Conservation (phyloP, 2,329 filamentous ascomycete genomes). For the Thielaviopsis ethacetica region DNA sequence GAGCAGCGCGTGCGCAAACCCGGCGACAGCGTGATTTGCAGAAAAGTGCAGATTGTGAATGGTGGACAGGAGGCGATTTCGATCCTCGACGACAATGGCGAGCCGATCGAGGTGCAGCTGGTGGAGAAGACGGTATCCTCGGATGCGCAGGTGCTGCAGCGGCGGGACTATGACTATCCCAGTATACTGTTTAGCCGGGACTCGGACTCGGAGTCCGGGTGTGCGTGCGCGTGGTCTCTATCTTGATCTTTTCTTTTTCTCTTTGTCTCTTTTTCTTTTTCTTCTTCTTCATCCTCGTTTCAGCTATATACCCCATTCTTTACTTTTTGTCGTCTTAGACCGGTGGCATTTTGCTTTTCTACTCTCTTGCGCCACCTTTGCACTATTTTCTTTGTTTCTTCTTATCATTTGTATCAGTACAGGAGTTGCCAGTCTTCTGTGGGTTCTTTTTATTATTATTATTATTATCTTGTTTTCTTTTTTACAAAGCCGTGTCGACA, state of each 20-base stretch:
- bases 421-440: slow-evolving; percentile 11
- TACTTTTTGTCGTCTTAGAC: slow-evolving; percentile 1
- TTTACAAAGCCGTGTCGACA: background rate
- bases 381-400: background rate
- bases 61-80: slow-evolving; percentile 22
- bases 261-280: background rate
- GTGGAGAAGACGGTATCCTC: slow-evolving; percentile 19
- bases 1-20: slow-evolving; percentile 30
- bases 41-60: slow-evolving; percentile 28
- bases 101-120: slow-evolving; percentile 28
- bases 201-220: background rate
- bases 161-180: background rate
- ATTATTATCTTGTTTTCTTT: background rate
- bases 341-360: background rate
- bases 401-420: background rate
- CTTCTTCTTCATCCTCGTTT: background rate
- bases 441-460: background rate
- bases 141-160: background rate
- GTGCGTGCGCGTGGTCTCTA: slow-evolving; percentile 9
- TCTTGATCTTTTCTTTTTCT: background rate
- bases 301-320: background rate
- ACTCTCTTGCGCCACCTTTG: background rate
- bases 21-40: slow-evolving; percentile 24
- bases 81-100: slow-evolving; percentile 22
- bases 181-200: background rate